phyloP scores from a whole-genome alignment of 140 eudicot species.

The Flaveria floridana region DNA sequence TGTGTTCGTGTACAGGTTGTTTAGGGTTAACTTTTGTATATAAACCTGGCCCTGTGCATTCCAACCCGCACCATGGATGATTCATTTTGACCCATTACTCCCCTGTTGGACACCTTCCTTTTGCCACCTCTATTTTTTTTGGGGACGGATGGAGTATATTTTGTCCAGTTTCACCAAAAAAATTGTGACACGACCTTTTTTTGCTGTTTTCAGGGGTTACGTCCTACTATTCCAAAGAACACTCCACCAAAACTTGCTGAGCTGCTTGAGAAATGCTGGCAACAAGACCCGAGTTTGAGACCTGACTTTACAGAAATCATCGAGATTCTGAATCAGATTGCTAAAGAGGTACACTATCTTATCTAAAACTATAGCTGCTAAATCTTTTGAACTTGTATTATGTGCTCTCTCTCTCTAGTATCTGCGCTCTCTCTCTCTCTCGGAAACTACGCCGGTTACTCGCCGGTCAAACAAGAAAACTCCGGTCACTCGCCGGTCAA shows the following conservation, averaged over 20 bases:
- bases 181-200: background rate
- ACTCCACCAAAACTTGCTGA: conserved; percentile 72
- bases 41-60: no score
- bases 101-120: background rate
- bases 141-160: background rate
- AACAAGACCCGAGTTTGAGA: conserved; percentile 78
- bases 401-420: no score
- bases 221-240: conserved; percentile 85
- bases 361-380: background rate
- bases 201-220: conserved; percentile 54
- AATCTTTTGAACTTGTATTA: background rate
- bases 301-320: conserved; percentile 85
- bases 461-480: no score
- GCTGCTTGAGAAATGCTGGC: conserved; percentile 98
- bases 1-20: background rate
- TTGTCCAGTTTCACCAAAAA: background rate
- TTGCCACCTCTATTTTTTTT: background rate
- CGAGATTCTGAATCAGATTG: conserved; percentile 54
- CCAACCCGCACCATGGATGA: no score
- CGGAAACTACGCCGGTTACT: no score
- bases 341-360: conserved; percentile 66
- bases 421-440: no score
- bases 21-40: background rate
- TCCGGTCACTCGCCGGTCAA: no score
- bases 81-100: background rate